Conservation (phyloP, 305 asterid species). For the Fraxinus sp. region DNA sequence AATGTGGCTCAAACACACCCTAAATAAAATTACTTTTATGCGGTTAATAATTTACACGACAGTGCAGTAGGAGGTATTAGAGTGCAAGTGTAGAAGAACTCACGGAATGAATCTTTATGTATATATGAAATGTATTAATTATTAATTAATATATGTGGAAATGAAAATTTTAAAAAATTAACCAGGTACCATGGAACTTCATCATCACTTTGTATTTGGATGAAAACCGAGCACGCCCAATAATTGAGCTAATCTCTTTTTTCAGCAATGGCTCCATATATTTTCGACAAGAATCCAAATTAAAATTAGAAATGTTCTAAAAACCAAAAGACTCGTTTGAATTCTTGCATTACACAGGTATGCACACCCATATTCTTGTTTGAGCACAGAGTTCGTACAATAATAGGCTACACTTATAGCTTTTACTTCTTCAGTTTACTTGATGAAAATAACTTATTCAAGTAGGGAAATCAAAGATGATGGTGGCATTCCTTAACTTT, state of each 20-base stretch:
- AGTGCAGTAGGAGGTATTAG: conserved; percentile 6
- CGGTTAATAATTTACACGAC: neutral
- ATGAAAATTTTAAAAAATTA: neutral
- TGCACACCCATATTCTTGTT: neutral
- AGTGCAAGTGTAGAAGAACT: conserved; percentile 8
- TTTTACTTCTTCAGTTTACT: neutral
- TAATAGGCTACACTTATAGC: conserved; percentile 11
- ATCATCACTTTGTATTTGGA: neutral
- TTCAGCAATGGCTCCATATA: neutral
- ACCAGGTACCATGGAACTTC: neutral
- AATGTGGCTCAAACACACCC: too few relatives aligned
- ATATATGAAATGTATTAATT: neutral
- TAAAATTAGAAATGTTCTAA: too few relatives aligned
- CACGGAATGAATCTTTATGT: neutral
- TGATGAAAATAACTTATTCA: conserved; percentile 5
- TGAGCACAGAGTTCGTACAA: conserved; percentile 2
- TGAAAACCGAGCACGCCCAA: neutral
- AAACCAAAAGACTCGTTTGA: too few relatives aligned
- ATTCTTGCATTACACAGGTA: too few relatives aligned
- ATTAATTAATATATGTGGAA: neutral
- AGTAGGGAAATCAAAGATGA: conserved; percentile 10
- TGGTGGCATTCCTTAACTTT: conserved; percentile 1
- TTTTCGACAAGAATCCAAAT: too few relatives aligned
- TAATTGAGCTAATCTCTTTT: neutral
- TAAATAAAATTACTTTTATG: neutral